Base-by-base conservation (phyloP, 805 yeast species). In the Saturnispora ahearnii region DNA sequence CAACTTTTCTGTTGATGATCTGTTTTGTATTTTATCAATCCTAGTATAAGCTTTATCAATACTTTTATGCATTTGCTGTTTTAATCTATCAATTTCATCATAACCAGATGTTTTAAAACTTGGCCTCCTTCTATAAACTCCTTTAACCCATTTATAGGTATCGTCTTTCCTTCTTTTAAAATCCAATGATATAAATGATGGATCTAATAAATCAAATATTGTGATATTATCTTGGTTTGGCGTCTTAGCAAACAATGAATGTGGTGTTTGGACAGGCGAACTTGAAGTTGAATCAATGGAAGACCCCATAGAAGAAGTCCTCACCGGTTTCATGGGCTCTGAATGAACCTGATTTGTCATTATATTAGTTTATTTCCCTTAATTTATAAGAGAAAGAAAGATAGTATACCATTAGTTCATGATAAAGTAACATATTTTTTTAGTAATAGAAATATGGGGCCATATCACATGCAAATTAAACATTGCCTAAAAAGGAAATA, bases 1-100 rank as follows among this genome's bases (percentile, higher is more conserved):
- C 24, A 81, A 57, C 63, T 91, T 91, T 61, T 91, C 96, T 7
- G 84, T 73, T 29, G 65, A 72, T 0, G 81, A 73, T 29, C 76
- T 73, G 41, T 68, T 59, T 45, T 70, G 63, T 1, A 72, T 56
- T 38, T 59, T 58, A 44, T 63, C 67, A 46, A 74, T 57, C 40
- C 72, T 63, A 4, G 57, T 45, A 54, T 73, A 74, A 4, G 72
- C 56, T 34, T 61, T 63, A 47, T 71, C 74, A 13, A 73, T 62
- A 36, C 66, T 62, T 10, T 50, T 46, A 15, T 59, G 55, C 24
- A 65, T 49, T 3, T 57, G 33, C 9, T 31, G 28, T 38, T 62
- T 63, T 40, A 65, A 43, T 53, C 59, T 51, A 38, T 63, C 59
- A 44, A 61, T 50, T 51, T 63, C 54, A 32, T 59, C 45, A 55